Percentiles rank a stretch among this genome's conserved stretches.
Evolutionary conservation across 2,329 filamentous ascomycete species (phyloP).

Genomic region (Graphilbum fragrans): DNA sequence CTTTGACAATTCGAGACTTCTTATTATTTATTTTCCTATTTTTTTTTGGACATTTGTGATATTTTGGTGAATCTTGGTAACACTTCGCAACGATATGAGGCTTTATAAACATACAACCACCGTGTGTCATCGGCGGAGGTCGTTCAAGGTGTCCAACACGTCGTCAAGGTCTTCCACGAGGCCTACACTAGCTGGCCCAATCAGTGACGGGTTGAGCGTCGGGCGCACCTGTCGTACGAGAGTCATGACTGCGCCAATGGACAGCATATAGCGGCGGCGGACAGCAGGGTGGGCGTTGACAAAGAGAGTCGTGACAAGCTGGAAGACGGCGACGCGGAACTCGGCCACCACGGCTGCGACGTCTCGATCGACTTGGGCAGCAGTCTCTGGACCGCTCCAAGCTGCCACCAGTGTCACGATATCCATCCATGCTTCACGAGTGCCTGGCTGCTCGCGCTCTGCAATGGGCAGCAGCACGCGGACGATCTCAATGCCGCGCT

Average conservation of each 20-base stretch:
- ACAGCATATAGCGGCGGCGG: slow-evolving; percentile 36
- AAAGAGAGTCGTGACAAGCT: slow-evolving; percentile 42
- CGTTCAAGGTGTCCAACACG: slow-evolving; percentile 16
- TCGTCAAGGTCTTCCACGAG: slow-evolving; percentile 33
- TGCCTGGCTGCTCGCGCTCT: slow-evolving; percentile 29
- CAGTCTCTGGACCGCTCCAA: slow-evolving; percentile 26
- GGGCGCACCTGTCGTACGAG: slow-evolving; percentile 29
- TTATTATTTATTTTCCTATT: too few relatives aligned
- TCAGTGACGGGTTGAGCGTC: slow-evolving; percentile 13
- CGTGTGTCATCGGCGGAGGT: slow-evolving; percentile 8
- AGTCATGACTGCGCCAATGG: slow-evolving; percentile 35
- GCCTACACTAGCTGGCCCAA: slow-evolving; percentile 7
- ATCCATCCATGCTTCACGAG: slow-evolving; percentile 43
- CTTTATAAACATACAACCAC: too few relatives aligned
- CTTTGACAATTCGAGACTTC: too few relatives aligned
- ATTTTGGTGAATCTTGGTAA: too few relatives aligned
- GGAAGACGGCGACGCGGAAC: slow-evolving; percentile 39
- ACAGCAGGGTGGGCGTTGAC: slow-evolving; percentile 30
- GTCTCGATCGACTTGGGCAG: slow-evolving; percentile 40
- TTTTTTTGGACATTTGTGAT: too few relatives aligned
- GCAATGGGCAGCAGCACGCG: slow-evolving; percentile 40
- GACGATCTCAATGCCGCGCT: slow-evolving; percentile 42
- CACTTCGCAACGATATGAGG: too few relatives aligned
- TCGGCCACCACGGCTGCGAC: slow-evolving; percentile 25
- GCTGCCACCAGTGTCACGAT: slow-evolving; percentile 38